Percentiles rank a stretch among this genome's conserved stretches.
Evolutionary conservation across 768 basidiomycete genomes (phyloP).

Genomic region (Leucogyrophana mollusca): DNA sequence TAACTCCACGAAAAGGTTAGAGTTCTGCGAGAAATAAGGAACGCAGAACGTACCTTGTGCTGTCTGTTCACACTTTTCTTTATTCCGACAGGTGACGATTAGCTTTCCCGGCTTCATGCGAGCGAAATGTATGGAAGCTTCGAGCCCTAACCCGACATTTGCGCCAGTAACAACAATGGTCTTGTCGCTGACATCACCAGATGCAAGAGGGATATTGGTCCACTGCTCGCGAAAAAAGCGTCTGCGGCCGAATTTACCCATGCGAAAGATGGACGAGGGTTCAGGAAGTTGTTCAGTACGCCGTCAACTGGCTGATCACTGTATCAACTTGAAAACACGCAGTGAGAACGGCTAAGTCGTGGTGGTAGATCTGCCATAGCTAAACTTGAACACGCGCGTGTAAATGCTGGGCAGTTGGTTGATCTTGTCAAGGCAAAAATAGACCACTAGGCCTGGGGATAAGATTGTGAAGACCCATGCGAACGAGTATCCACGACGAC

Average conservation of each 20-base stretch:
- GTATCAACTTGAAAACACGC: too few species aligned
- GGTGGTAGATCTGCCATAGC: too few species aligned
- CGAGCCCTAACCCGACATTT: conserved; percentile 40
- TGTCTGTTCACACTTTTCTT: conserved; percentile 22
- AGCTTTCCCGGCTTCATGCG: conserved; percentile 29
- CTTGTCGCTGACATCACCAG: conserved; percentile 40
- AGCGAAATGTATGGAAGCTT: conserved; percentile 30
- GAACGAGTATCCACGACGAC: too few species aligned
- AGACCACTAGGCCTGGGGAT: too few species aligned
- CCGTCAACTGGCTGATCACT: too few species aligned
- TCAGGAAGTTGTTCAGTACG: too few species aligned
- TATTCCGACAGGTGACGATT: conserved; percentile 33
- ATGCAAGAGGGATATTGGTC: conserved; percentile 13
- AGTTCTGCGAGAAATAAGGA: neutral
- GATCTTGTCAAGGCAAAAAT: too few species aligned
- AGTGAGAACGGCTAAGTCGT: too few species aligned
- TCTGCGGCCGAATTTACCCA: conserved; percentile 11
- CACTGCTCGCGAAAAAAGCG: conserved; percentile 24
- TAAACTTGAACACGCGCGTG: too few species aligned
- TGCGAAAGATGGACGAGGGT: too few species aligned
- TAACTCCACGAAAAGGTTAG: conserved; percentile 8
- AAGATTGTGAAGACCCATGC: too few species aligned
- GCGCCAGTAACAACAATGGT: conserved; percentile 51
- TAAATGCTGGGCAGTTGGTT: too few species aligned
- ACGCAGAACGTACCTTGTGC: conserved; percentile 12